Conservation (phyloP, 2,329 filamentous ascomycete genomes). For the Xylariaceae sp. region DNA sequence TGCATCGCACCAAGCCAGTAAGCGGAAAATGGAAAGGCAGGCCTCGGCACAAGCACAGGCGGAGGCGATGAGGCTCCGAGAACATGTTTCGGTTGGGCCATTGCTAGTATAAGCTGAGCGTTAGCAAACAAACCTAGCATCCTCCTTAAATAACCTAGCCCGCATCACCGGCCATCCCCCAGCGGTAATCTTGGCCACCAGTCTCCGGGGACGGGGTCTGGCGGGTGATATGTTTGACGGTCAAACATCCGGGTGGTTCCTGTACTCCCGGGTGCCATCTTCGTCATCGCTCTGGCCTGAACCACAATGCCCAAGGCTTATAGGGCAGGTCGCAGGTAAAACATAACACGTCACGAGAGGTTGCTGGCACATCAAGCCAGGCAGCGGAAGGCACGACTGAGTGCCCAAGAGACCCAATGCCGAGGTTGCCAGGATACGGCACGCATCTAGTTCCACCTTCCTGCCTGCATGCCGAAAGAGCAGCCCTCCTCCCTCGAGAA, state of each 20-base stretch:
- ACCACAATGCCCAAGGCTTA: constrained; percentile 1
- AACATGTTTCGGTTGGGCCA: constrained; percentile 53
- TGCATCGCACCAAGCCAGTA: constrained; percentile 45
- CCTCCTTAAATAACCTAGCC: too few relatives aligned
- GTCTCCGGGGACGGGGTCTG: too few relatives aligned
- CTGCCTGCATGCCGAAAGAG: constrained; percentile 3
- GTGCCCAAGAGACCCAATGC: not conserved
- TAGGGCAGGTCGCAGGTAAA: not conserved
- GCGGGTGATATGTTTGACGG: too few relatives aligned
- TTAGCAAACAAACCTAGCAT: constrained; percentile 6
- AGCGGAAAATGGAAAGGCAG: constrained; percentile 42
- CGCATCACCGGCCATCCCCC: too few relatives aligned
- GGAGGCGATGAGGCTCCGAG: constrained; percentile 37
- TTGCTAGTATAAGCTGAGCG: constrained; percentile 28
- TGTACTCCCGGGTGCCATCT: too few relatives aligned
- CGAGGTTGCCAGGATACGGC: not conserved
- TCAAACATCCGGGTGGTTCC: too few relatives aligned
- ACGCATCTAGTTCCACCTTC: constrained; percentile 5
- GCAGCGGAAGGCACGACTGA: not conserved
- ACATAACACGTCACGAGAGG: not conserved
- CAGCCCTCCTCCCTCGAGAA: not conserved
- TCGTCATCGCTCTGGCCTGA: constrained; percentile 16
- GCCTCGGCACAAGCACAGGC: constrained; percentile 35
- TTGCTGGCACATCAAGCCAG: not conserved
- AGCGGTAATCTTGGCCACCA: too few relatives aligned